Conservation (phyloP, 2,329 filamentous ascomycete genomes). For the Microcyclospora tardicrescens region DNA sequence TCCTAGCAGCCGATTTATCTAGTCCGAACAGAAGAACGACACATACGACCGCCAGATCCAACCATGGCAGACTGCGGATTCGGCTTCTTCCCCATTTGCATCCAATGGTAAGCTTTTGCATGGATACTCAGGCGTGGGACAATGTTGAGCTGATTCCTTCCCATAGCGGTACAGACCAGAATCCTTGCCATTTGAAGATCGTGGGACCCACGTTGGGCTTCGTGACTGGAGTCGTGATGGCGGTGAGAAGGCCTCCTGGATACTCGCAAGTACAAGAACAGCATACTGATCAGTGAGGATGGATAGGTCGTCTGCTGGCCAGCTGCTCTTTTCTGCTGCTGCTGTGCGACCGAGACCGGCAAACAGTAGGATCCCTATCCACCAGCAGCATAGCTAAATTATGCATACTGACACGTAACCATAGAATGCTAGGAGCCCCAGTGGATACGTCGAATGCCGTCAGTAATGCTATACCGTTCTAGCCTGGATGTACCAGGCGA, state of each 20-base stretch:
- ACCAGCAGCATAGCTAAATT: background rate
- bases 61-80: slow-evolving; percentile 14
- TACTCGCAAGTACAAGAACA: background rate
- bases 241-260: slow-evolving; percentile 11
- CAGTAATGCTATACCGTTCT: slow-evolving; percentile 24
- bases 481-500: background rate
- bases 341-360: slow-evolving; percentile 24
- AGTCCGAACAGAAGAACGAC: no score
- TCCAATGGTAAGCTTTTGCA: slow-evolving; percentile 16
- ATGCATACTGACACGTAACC: background rate
- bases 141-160: background rate
- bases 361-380: slow-evolving; percentile 14
- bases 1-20: no score
- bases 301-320: slow-evolving; percentile 25
- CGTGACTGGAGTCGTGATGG: slow-evolving; percentile 20
- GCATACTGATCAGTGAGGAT: background rate
- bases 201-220: slow-evolving; percentile 28
- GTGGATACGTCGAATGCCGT: slow-evolving; percentile 20
- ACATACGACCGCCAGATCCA: background rate
- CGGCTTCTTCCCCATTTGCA: slow-evolving; percentile 21
- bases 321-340: slow-evolving; percentile 25
- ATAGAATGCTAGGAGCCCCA: slow-evolving; percentile 21
- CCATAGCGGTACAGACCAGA: slow-evolving; percentile 17
- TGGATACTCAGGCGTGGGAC: slow-evolving; percentile 11
- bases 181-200: slow-evolving; percentile 26